phyloP scores from a whole-genome alignment of 257 asterid genomes.

The Dorcoceras hygrometricum region DNA sequence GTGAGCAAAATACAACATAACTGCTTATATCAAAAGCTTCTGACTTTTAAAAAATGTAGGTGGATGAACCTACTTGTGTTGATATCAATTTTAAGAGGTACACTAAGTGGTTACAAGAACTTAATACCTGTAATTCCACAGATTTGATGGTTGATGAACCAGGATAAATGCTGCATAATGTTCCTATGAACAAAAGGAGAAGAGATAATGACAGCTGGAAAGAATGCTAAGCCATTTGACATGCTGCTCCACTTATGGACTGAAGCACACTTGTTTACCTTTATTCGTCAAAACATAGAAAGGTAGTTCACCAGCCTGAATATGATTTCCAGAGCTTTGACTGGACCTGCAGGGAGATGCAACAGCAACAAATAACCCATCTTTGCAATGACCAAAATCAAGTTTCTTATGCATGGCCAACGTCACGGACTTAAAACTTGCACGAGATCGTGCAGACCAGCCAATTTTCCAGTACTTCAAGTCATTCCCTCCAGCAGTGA shows the following conservation, averaged over 20 bases:
- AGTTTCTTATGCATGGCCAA: constrained; percentile 39
- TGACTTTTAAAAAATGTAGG: neutral
- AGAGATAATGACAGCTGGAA: constrained; percentile 14
- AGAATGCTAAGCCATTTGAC: constrained; percentile 13
- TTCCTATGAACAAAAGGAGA: constrained; percentile 40
- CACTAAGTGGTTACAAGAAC: constrained; percentile 13
- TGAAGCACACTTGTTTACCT: constrained; percentile 37
- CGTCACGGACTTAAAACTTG: constrained; percentile 39
- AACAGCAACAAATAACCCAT: constrained; percentile 53
- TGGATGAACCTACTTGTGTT: neutral
- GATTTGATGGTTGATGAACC: constrained; percentile 42
- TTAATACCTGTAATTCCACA: constrained; percentile 60
- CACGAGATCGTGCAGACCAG: constrained; percentile 42
- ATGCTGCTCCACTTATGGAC: constrained; percentile 10
- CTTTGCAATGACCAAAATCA: constrained; percentile 44
- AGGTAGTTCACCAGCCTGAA: constrained; percentile 38
- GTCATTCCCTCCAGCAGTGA: constrained; percentile 58
- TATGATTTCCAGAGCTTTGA: constrained; percentile 21
- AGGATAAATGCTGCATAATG: constrained; percentile 48
- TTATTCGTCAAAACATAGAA: constrained; percentile 58
- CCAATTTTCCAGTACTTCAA: constrained; percentile 59
- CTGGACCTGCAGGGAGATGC: constrained; percentile 31
- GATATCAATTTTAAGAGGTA: constrained; percentile 15
- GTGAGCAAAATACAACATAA: too few species aligned
- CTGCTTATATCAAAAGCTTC: neutral